Evolutionary conservation across 371 early-diverging fungal species (phyloP).

Genomic region (Amoeboaphelidium protococcarum): DNA sequence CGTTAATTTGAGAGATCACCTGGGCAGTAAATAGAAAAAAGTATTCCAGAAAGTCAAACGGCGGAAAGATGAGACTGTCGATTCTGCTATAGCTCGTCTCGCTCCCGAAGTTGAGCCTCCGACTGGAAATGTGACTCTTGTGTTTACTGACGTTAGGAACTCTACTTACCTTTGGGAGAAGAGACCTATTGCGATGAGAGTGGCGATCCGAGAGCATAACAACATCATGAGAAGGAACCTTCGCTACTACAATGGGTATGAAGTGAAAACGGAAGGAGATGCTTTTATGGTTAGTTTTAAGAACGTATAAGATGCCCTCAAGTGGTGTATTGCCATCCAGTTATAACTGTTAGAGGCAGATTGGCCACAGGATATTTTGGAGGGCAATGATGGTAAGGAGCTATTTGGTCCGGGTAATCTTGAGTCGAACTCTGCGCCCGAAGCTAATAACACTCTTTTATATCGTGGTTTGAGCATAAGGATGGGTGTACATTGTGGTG

Average conservation of each 20-base stretch:
- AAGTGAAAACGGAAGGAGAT: constrained; percentile 93
- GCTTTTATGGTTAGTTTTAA: constrained; percentile 86
- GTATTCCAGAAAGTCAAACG: too few species aligned
- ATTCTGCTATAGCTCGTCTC: constrained; percentile 24
- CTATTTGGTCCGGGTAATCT: constrained; percentile 16
- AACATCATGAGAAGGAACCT: constrained; percentile 52
- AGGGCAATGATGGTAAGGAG: constrained; percentile 44
- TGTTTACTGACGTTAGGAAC: constrained; percentile 86
- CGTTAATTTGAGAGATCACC: constrained; percentile 45
- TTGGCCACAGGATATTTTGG: constrained; percentile 75
- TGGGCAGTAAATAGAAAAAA: constrained; percentile 10
- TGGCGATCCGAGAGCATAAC: constrained; percentile 70
- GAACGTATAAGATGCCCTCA: constrained; percentile 48
- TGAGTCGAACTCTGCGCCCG: constrained; percentile 3
- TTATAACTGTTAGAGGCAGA: constrained; percentile 48
- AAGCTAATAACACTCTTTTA: constrained; percentile 19
- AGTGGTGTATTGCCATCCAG: constrained; percentile 77
- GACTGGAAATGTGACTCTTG: constrained; percentile 51
- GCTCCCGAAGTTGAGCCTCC: constrained; percentile 63
- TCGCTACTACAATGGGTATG: constrained; percentile 66
- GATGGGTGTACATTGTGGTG: constrained; percentile 86
- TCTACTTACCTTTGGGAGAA: constrained; percentile 84
- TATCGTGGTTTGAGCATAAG: constrained; percentile 71
- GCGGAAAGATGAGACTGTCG: too few species aligned
- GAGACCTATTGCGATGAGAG: constrained; percentile 55